phyloP scores from a whole-genome alignment of 148 eudicot species.

The Persicaria tinctoria region DNA sequence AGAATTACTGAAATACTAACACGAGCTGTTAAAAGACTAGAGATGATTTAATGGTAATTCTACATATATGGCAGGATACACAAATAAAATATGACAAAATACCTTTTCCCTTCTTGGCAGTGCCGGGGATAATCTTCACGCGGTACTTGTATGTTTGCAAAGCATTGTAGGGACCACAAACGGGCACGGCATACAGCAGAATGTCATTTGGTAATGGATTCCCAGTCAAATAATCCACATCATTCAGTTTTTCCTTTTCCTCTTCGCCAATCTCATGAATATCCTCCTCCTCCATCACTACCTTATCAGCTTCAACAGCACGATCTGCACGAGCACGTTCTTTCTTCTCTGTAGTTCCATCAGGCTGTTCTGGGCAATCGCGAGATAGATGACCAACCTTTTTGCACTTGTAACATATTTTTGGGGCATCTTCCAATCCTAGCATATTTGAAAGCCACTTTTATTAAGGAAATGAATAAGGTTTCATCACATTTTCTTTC shows the following conservation, averaged over 20 bases:
- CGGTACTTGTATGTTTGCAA: slow-evolving; percentile 85
- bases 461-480: not conserved
- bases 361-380: slow-evolving; percentile 69
- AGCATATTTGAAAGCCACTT: not conserved
- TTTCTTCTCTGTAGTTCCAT: slow-evolving; percentile 26
- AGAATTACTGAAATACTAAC: not conserved
- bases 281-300: slow-evolving; percentile 94
- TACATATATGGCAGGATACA: not conserved
- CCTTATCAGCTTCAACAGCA: slow-evolving; percentile 47
- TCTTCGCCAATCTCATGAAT: slow-evolving; percentile 96
- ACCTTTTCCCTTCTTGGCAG: slow-evolving; percentile 97
- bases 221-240: slow-evolving; percentile 92
- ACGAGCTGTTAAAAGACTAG: not conserved
- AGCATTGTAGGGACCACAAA: slow-evolving; percentile 88
- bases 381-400: slow-evolving; percentile 85
- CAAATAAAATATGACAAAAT: slow-evolving; percentile 6
- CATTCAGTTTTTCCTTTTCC: slow-evolving; percentile 77
- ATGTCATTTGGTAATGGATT: slow-evolving; percentile 73
- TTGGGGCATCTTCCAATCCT: slow-evolving; percentile 54
- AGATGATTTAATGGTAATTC: not conserved
- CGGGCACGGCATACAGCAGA: slow-evolving; percentile 89
- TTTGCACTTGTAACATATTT: slow-evolving; percentile 92
- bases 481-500: not conserved
- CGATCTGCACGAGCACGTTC: slow-evolving; percentile 18
- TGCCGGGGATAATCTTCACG: slow-evolving; percentile 87